phyloP scores from a whole-genome alignment of 306 rosid species.

The Fagus crenata region DNA sequence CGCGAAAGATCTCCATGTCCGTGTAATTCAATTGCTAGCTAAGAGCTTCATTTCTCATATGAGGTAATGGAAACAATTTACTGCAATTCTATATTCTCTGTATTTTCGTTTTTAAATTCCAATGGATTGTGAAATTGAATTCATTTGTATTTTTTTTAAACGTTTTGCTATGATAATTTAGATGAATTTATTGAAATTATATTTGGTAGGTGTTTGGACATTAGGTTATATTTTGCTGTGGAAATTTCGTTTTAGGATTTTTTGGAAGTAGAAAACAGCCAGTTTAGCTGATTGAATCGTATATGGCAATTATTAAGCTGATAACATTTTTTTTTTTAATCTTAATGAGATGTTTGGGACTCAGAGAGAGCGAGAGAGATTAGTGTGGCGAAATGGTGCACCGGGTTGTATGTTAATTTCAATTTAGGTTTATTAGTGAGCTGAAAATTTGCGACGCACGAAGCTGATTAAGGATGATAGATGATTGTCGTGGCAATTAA shows the following conservation, averaged over 20 bases:
- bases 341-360: not conserved
- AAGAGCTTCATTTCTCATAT: not conserved
- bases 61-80: not conserved
- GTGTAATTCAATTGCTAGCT: not conserved
- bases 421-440: not conserved
- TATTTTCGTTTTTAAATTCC: not conserved
- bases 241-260: not conserved
- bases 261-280: not conserved
- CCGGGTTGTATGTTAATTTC: not conserved
- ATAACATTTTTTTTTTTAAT: not conserved
- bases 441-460: not conserved
- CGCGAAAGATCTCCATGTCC: not conserved
- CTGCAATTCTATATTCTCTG: not conserved
- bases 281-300: not conserved
- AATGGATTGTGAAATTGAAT: not conserved
- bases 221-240: not conserved
- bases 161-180: not conserved
- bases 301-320: not conserved
- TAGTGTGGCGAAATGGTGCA: no score
- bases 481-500: no score
- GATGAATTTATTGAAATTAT: not conserved
- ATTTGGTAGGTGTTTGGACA: not conserved
- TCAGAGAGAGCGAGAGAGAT: not conserved
- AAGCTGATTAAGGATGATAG: no score
- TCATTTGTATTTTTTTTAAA: not conserved